These are phyloP conservation scores for Platanus orientalis DNA, from an alignment of 164 flowering plant species.

Conservation along the genomic window DNA sequence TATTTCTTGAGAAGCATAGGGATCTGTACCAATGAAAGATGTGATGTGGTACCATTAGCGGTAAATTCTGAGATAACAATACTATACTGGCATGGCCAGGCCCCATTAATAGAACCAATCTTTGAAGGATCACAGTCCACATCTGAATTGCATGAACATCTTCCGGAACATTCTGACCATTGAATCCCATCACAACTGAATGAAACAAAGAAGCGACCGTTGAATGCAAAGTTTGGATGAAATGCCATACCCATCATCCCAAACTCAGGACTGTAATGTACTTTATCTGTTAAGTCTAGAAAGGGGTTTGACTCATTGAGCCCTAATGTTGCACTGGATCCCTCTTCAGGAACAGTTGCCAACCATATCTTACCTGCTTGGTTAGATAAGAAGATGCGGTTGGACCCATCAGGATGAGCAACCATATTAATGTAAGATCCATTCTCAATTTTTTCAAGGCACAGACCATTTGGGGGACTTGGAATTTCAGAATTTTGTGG, in stretches of 20 bases:
- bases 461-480: conserved; percentile 54
- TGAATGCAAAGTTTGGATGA: conserved; percentile 72
- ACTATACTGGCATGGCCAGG: conserved; percentile 75
- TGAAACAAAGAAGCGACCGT: conserved; percentile 83
- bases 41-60: conserved; percentile 48
- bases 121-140: conserved; percentile 82
- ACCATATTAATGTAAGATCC: conserved; percentile 77
- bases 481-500: conserved; percentile 34
- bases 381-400: conserved; percentile 66
- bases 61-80: conserved; percentile 72
- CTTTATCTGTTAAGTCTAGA: conserved; percentile 72
- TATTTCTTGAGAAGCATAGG: background rate
- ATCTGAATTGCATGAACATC: conserved; percentile 86
- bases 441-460: conserved; percentile 85
- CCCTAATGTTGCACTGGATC: conserved; percentile 53
- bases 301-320: conserved; percentile 63
- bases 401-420: conserved; percentile 86
- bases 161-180: conserved; percentile 74
- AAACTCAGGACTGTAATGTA: conserved; percentile 62
- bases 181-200: conserved; percentile 71
- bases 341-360: conserved; percentile 65
- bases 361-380: conserved; percentile 79
- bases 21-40: conserved; percentile 54
- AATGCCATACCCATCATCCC: conserved; percentile 84
- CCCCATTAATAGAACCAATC: conserved; percentile 47